Evolutionary conservation across 2,329 filamentous ascomycete genomes (phyloP).

Genomic region (Nothopassalora personata): DNA sequence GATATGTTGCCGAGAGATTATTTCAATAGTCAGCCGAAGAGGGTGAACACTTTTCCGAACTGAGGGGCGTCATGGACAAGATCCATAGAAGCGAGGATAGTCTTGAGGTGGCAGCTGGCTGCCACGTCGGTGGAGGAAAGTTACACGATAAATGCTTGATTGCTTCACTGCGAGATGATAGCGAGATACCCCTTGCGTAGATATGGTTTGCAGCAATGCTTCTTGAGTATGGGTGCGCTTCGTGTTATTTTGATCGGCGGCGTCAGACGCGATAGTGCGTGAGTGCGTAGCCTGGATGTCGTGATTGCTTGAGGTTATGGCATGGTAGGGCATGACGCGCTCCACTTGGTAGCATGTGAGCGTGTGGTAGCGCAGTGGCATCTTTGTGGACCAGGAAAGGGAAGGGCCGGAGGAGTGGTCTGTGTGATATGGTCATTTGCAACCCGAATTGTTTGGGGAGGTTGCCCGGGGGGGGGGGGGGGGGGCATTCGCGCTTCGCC

Average conservation of each 20-base stretch:
- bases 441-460: too few relatives aligned
- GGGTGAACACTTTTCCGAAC: constrained; percentile 15
- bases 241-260: neutral
- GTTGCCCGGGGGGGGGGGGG: too few relatives aligned
- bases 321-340: too few relatives aligned
- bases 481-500: too few relatives aligned
- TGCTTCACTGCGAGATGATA: constrained; percentile 6
- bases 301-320: too few relatives aligned
- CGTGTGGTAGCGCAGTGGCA: too few relatives aligned
- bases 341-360: too few relatives aligned
- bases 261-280: too few relatives aligned
- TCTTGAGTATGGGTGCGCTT: neutral
- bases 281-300: too few relatives aligned
- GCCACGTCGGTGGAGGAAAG: neutral
- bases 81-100: neutral
- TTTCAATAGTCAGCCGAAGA: constrained; percentile 24
- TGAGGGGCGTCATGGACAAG: neutral
- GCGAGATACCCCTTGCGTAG: constrained; percentile 1
- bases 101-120: neutral
- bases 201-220: neutral
- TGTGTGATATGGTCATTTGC: too few relatives aligned
- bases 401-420: too few relatives aligned
- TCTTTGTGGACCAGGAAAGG: too few relatives aligned
- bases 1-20: constrained; percentile 25
- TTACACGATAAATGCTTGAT: constrained; percentile 2